Percentiles rank a stretch among this genome's conserved stretches.
These are phyloP conservation scores for Penicillium crystallinum DNA, from an alignment of 495 filamentous ascomycete genomes.

Conservation along the genomic window DNA sequence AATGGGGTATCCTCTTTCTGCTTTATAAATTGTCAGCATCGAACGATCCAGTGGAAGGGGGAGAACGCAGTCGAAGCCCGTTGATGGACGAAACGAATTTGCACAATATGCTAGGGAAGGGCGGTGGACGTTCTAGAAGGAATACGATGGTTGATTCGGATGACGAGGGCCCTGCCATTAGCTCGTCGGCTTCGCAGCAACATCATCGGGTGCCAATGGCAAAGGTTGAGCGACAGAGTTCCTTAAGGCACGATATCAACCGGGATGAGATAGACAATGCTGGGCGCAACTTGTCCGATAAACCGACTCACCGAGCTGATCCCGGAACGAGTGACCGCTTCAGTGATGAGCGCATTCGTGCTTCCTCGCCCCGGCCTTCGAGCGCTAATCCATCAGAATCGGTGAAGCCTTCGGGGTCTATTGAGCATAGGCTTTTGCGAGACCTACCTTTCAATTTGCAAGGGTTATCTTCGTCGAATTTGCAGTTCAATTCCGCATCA, in stretches of 20 bases:
- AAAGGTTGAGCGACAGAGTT: conserved; percentile 24
- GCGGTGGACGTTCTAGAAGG: conserved; percentile 17
- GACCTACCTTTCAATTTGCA: conserved; percentile 94
- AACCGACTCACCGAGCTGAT: conserved; percentile 18
- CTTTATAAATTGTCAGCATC: conserved; percentile 75
- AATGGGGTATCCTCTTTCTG: conserved; percentile 93
- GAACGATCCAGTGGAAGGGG: conserved; percentile 27
- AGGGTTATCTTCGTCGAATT: conserved; percentile 78
- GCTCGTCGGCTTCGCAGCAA: conserved; percentile 41
- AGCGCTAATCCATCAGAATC: conserved; percentile 9
- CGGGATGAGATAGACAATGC: conserved; percentile 11
- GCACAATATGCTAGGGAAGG: conserved; percentile 34
- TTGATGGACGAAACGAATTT: conserved; percentile 34
- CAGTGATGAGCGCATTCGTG: conserved; percentile 14
- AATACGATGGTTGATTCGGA: conserved; percentile 25
- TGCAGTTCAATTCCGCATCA: conserved; percentile 64
- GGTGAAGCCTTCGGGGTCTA: conserved; percentile 45
- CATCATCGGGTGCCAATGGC: conserved; percentile 13
- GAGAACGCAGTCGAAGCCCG: conserved; percentile 34
- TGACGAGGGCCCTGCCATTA: conserved; percentile 41
- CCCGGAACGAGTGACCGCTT: conserved; percentile 9
- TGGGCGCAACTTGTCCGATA: conserved; percentile 10
- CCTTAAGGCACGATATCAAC: conserved; percentile 23
- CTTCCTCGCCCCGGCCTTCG: conserved; percentile 8
- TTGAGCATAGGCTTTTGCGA: conserved; percentile 72